Base-by-base conservation (phyloP, 23 red algal genomes). In the Gracilaria gracilis region DNA sequence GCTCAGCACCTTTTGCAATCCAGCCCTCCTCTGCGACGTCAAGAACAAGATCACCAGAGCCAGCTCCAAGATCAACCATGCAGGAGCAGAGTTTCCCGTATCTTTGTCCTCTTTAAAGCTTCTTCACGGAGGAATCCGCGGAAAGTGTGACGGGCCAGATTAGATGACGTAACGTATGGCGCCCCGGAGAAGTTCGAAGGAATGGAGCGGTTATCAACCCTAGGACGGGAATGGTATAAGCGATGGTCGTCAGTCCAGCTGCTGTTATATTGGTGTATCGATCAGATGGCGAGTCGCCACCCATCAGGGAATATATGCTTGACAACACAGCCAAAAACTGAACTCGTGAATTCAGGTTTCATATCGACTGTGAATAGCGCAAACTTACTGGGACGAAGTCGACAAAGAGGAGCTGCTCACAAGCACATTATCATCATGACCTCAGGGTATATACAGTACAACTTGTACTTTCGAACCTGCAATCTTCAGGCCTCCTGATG, bases 101-200 rank as follows among this genome's bases (percentile, higher is more conserved):
- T 27, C 72, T 51, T 48, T 77, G 9, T 77, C 72, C 72, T 77
- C 21, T 34, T 24, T 31, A 25, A 50, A 27, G 39, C 16, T 77
- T 77, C 72, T 50, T 87, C 65, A 9, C 51, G 62, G 38, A 87
- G 37, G 19, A 75, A 73, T 38, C 66, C 24, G 28, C 67, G 84
- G 25, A 87, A 58, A 12, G 67, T 71, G 19, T 49, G 38, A 15
- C 84, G 84, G 8, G 87, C 87, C 33, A 57, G 23, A 24, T 40
- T 59, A 5, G 87, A 90, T 33, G 87, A 90, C 12, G 87, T 50
- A 12, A 90, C 87, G n/a, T 81, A 90, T n/a, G 87, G 87, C 21
- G 74, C 87, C 14, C 75, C 87, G 4, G 74, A 57, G 58, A 76
- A 20, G 70, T 70, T 36, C 87, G 87, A 46, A 90, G 87, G 32